These are phyloP conservation scores for Aegle marmelos DNA, from an alignment of 345 rosid genomes.

Conservation along the genomic window DNA sequence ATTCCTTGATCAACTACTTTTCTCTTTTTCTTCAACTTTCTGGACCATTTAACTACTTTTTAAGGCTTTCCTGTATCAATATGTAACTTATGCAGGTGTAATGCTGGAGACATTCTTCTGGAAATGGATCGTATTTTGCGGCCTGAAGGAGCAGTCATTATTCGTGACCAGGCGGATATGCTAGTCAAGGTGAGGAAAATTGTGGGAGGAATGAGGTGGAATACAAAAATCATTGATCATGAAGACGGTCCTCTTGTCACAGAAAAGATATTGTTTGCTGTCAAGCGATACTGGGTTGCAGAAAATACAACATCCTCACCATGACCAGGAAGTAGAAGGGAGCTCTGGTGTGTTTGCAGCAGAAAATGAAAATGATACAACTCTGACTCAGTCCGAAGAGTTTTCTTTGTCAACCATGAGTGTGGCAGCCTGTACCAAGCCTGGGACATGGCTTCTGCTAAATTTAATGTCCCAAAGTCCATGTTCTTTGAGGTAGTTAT, in stretches of 20 bases:
- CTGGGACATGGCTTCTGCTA: slow-evolving; percentile 6
- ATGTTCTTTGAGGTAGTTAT: neutral
- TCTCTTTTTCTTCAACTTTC: no score
- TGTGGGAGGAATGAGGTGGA: slow-evolving; percentile 55
- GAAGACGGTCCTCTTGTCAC: slow-evolving; percentile 68
- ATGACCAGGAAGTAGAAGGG: neutral
- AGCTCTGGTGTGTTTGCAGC: neutral
- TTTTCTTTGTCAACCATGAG: neutral
- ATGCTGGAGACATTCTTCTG: slow-evolving; percentile 48
- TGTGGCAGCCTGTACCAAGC: neutral
- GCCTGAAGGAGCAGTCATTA: slow-evolving; percentile 67
- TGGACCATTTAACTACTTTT: neutral
- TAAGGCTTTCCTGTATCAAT: neutral
- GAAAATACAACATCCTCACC: slow-evolving; percentile 31
- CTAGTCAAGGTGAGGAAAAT: slow-evolving; percentile 46
- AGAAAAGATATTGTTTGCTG: slow-evolving; percentile 54
- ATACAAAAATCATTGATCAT: slow-evolving; percentile 59
- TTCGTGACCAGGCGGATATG: slow-evolving; percentile 51
- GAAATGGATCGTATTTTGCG: slow-evolving; percentile 72
- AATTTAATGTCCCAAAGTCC: neutral
- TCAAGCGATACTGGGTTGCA: slow-evolving; percentile 63
- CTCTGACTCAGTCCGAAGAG: neutral
- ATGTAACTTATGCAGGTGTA: slow-evolving; percentile 41
- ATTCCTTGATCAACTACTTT: neutral
- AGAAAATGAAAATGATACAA: slow-evolving; percentile 2